A percentile compares a stretch with the other conserved stretches of the same genome.
Evolutionary conservation across 2,329 filamentous ascomycete species (phyloP).

Genomic region (Beauveria australis): DNA sequence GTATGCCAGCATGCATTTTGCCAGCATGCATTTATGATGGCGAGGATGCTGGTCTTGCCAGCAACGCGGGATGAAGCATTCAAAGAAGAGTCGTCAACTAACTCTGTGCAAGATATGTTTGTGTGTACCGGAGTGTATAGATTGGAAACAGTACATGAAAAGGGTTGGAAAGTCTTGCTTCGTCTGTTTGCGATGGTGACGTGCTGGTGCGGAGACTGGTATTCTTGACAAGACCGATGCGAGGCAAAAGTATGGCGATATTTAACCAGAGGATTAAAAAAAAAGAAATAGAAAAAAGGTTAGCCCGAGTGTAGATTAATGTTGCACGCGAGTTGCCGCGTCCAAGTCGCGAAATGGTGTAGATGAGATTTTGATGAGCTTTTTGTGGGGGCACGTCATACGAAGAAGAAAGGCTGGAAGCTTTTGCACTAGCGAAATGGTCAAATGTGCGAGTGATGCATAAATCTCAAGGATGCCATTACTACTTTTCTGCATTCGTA

Average conservation of each 20-base stretch:
- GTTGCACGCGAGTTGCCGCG: neutral
- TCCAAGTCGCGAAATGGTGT: neutral
- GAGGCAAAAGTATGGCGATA: neutral
- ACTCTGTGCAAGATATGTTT: too few relatives aligned
- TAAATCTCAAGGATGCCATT: neutral
- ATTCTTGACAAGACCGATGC: too few relatives aligned
- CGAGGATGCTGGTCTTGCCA: neutral
- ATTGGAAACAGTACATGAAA: too few relatives aligned
- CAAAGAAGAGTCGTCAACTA: too few relatives aligned
- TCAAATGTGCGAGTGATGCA: neutral
- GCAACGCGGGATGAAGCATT: too few relatives aligned
- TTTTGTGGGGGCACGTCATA: neutral
- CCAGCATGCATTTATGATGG: neutral
- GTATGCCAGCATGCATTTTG: neutral
- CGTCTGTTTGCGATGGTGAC: too few relatives aligned
- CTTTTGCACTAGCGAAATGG: neutral
- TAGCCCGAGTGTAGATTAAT: neutral
- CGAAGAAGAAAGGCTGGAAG: neutral
- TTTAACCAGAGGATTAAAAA: neutral
- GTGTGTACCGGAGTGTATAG: too few relatives aligned
- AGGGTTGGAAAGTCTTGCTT: too few relatives aligned
- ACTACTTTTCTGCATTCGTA: too few relatives aligned
- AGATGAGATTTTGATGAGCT: neutral
- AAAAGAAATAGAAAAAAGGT: neutral
- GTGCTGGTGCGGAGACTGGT: too few relatives aligned